These are phyloP conservation scores for Aspergillus wentii DNA, from an alignment of 495 filamentous ascomycete genomes.

Conservation along the genomic window DNA sequence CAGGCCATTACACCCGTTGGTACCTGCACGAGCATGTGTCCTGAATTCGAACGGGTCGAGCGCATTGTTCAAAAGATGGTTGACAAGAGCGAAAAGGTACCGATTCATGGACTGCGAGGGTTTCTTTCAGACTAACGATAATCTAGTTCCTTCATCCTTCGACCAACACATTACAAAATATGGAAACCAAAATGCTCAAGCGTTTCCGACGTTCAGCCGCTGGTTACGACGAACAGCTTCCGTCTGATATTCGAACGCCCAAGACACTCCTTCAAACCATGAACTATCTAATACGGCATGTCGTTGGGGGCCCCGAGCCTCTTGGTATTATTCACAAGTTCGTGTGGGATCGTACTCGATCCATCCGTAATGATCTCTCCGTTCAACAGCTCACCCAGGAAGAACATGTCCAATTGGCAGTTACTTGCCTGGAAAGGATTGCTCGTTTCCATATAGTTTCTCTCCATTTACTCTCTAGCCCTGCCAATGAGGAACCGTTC, in stretches of 20 bases:
- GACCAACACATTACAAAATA: conserved; percentile 29
- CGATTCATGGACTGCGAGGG: background rate
- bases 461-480: conserved; percentile 73
- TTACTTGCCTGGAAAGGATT: conserved; percentile 84
- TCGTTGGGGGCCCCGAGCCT: conserved; percentile 59
- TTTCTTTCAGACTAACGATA: conserved; percentile 1
- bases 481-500: conserved; percentile 66
- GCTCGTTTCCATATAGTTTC: conserved; percentile 87
- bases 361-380: conserved; percentile 90
- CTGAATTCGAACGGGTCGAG: conserved; percentile 78
- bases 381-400: conserved; percentile 74
- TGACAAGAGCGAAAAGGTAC: conserved; percentile 57
- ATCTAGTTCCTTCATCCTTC: conserved; percentile 32
- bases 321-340: conserved; percentile 75
- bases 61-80: conserved; percentile 68
- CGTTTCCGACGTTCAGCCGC: conserved; percentile 86
- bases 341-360: conserved; percentile 89
- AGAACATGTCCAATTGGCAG: conserved; percentile 58
- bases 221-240: conserved; percentile 84
- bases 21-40: conserved; percentile 91
- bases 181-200: conserved; percentile 71
- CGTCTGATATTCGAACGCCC: conserved; percentile 86
- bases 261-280: conserved; percentile 66
- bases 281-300: conserved; percentile 74
- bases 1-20: conserved; percentile 86